Evolutionary conservation across 371 early-diverging fungal genomes (phyloP), one percentile per base, ranked within the genome.

Genomic region (Circinella umbellata): DNA sequence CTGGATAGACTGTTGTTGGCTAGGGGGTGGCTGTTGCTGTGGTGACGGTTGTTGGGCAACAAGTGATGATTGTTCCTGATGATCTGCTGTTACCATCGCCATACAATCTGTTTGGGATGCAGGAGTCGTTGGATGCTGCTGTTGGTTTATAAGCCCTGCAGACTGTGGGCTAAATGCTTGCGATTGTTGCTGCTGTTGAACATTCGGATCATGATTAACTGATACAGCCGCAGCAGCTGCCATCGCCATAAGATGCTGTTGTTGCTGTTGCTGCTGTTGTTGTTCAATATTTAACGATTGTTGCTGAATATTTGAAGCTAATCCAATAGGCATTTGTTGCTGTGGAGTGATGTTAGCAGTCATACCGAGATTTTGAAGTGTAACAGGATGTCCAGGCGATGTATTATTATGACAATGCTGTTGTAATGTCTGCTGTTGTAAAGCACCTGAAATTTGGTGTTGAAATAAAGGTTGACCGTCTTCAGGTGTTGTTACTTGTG

Each of bases 381-480:
- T 11, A 9, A 15, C 34, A 3, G 49, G n/a, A 48, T 46, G 62
- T 38, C 39, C 54, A 27, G 59, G 67, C 4, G 18, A 10, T 14
- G 67, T 27, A 51, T 66, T 14, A 6, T 18, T 42, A 42, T 42
- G 66, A 3, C 46, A 35, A 11, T 27, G 27, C 27, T 27, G 27
- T 27, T 49, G 46, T 49, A 42, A 42, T 42, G 46, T 27, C n/a
- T 48, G 65, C 2, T 48, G 48, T 34, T 55, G 67, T n/a, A 66
- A 34, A 27, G 47, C 59, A 27, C 36, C 18, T 20, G 17, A 37
- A 65, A 18, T 10, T 27, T 48, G 63, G 38, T 69, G 62, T 15
- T 69, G 69, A 38, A 69, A 54, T 15, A 69, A 46, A 14, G 69
- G 69, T n/a, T 69, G 69, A 34, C 69, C 69, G 38, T 69, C 69